Conservation (phyloP, 148 eudicot genomes). For the Rhododendron vialii region DNA sequence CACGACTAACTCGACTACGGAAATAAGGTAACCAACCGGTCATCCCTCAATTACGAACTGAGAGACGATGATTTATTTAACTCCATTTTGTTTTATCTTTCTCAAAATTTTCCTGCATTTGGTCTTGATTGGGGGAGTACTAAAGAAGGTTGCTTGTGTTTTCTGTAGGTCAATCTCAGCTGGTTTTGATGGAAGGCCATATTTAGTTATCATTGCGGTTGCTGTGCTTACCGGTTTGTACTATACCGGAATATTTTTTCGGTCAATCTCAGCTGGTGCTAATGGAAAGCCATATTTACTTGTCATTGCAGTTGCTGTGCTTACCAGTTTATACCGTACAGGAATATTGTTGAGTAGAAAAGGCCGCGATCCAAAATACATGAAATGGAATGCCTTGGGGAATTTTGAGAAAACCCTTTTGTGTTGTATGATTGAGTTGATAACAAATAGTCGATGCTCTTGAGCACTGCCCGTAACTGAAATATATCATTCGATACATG, state of each 20-base stretch:
- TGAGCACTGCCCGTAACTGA: background rate
- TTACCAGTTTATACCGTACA: slow-evolving; percentile 35
- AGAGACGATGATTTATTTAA: background rate
- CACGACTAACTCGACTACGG: slow-evolving; percentile 21
- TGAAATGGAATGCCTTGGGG: background rate
- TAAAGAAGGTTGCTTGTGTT: background rate
- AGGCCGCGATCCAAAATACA: background rate
- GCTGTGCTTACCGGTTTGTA: slow-evolving; percentile 32
- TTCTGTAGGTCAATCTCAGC: slow-evolving; percentile 49
- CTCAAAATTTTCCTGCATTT: background rate
- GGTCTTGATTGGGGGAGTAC: background rate
- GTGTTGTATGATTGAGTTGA: background rate
- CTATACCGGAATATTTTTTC: slow-evolving; percentile 22
- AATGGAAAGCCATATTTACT: slow-evolving; percentile 30
- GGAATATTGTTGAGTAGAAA: slow-evolving; percentile 18
- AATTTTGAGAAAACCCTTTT: background rate
- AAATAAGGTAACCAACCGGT: background rate
- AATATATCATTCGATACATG: background rate
- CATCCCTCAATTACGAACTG: background rate
- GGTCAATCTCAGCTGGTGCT: slow-evolving; percentile 44
- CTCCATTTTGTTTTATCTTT: background rate
- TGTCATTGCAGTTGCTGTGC: slow-evolving; percentile 18
- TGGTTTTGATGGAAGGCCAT: slow-evolving; percentile 33
- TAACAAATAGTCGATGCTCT: background rate
- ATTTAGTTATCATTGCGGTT: slow-evolving; percentile 16